Conservation (phyloP, 202 grass and related monocot genomes). For the Zizania palustris region DNA sequence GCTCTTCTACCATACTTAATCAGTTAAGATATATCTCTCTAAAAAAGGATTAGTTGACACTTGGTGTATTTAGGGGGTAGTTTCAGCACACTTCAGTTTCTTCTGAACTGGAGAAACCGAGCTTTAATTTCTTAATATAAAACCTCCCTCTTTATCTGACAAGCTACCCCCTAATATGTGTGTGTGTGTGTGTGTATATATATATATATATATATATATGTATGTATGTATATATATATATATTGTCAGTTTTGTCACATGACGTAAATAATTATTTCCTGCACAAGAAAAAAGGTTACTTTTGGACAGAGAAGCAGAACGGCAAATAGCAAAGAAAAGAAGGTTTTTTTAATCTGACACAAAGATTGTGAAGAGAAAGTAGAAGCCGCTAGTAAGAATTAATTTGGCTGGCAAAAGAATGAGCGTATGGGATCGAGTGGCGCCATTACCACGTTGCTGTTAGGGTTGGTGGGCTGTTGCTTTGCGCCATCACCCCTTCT, state of each 20-base stretch:
- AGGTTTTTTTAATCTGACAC: background rate
- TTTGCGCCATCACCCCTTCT: slow-evolving; percentile 7
- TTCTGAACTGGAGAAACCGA: background rate
- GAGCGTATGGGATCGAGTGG: background rate
- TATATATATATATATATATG: no score
- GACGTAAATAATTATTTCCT: background rate
- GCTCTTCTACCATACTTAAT: background rate
- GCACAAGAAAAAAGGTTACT: background rate
- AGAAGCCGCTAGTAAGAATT: background rate
- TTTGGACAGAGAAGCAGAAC: background rate
- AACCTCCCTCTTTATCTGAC: background rate
- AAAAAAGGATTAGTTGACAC: background rate
- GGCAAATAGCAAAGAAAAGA: background rate
- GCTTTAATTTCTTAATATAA: background rate
- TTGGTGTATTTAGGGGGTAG: background rate
- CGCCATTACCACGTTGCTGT: slow-evolving; percentile 8
- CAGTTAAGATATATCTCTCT: background rate
- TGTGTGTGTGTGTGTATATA: no score
- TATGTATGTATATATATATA: no score
- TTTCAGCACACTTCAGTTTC: background rate
- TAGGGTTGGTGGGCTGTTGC: slow-evolving; percentile 16
- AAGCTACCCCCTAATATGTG: no score
- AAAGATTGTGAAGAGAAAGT: background rate
- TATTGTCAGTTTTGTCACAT: background rate
- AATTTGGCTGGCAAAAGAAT: background rate